Percentiles rank a stretch among this genome's conserved stretches.
phyloP scores from a whole-genome alignment of 768 basidiomycete species.

The Nevesoporus exiguus region DNA sequence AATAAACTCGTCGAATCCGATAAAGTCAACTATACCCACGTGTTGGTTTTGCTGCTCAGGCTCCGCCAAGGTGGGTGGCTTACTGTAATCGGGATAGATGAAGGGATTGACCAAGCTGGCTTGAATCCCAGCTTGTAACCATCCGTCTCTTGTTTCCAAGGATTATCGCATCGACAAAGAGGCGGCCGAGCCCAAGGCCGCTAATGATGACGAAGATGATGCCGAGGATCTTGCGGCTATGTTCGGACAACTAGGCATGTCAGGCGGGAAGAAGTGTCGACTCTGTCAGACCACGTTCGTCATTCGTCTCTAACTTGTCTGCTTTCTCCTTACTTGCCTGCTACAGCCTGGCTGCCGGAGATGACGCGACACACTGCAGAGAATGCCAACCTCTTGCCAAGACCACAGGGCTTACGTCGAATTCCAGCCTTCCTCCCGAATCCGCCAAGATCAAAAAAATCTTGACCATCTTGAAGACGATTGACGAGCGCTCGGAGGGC shows the following conservation, averaged over 20 bases:
- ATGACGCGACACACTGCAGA: conserved; percentile 46
- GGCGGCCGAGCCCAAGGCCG: conserved; percentile 64
- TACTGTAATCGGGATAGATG: not conserved
- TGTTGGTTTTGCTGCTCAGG: conserved; percentile 70
- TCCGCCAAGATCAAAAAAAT: conserved; percentile 90
- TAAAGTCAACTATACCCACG: conserved; percentile 61
- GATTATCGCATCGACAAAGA: conserved; percentile 72
- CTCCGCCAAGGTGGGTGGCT: conserved; percentile 77
- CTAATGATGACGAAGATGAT: conserved; percentile 51
- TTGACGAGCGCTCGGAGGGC: conserved; percentile 53
- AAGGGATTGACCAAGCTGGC: not conserved
- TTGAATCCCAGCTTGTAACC: conserved; percentile 71
- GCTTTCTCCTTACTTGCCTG: not conserved
- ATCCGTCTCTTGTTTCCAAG: conserved; percentile 77
- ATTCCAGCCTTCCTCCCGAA: conserved; percentile 49
- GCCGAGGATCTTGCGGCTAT: conserved; percentile 74
- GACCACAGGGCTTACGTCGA: conserved; percentile 36
- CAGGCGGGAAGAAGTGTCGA: conserved; percentile 60
- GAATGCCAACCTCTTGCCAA: conserved; percentile 56
- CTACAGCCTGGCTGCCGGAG: conserved; percentile 15
- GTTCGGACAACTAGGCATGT: conserved; percentile 67
- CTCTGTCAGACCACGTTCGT: conserved; percentile 72
- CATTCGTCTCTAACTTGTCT: not conserved
- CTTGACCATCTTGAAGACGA: conserved; percentile 62
- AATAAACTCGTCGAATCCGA: conserved; percentile 60